Conservation (phyloP, 2,329 filamentous ascomycete species). For the Colletotrichum theobromicola region DNA sequence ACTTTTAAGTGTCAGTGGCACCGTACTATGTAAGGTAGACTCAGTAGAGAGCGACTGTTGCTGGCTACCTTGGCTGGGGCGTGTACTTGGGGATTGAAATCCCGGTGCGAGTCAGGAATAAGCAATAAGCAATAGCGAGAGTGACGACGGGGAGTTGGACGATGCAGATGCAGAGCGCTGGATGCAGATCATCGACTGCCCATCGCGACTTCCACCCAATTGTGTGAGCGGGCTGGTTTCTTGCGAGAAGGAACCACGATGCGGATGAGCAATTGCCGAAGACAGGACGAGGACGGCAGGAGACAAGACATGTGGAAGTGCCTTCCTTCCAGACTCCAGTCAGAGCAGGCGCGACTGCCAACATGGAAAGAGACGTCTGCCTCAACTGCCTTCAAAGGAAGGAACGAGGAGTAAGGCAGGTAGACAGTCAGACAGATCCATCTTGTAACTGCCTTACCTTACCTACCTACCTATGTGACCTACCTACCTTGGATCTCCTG, state of each 20-base stretch:
- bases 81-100: background rate
- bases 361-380: background rate
- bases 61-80: background rate
- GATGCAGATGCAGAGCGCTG: background rate
- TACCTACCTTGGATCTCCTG: background rate
- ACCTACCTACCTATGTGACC: background rate
- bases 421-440: background rate
- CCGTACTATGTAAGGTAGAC: background rate
- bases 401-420: background rate
- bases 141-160: background rate
- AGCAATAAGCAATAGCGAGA: background rate
- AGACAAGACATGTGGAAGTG: background rate
- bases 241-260: background rate
- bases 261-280: background rate
- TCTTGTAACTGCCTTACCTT: background rate
- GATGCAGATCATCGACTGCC: background rate
- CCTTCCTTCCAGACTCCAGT: background rate
- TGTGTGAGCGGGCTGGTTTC: background rate
- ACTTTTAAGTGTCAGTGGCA: background rate
- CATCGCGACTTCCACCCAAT: background rate
- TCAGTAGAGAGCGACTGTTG: background rate
- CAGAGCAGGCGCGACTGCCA: background rate
- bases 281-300: background rate
- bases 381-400: background rate
- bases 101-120: conserved; percentile 6